phyloP scores from a whole-genome alignment of 1,284 basidiomycete species.

The Tilletiopsis washingtonensis region DNA sequence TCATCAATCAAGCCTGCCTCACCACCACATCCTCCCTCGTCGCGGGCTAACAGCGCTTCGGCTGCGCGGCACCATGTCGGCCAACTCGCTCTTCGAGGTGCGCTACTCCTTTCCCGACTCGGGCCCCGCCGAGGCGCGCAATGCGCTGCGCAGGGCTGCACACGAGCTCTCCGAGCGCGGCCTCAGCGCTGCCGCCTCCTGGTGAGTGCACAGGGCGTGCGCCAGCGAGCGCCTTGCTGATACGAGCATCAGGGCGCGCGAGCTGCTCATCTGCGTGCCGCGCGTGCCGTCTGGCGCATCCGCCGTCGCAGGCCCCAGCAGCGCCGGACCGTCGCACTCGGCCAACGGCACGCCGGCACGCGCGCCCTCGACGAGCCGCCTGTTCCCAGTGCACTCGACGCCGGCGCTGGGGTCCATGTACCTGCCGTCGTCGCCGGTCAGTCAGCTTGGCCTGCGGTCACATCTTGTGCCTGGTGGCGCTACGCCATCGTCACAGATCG shows the following conservation, averaged over 20 bases:
- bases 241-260: constrained; percentile 18
- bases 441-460: constrained; percentile 13
- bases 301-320: not conserved
- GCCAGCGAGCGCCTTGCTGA: not conserved
- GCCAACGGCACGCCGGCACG: constrained; percentile 2
- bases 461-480: too few species aligned
- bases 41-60: too few species aligned
- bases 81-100: not conserved
- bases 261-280: constrained; percentile 28
- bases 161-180: constrained; percentile 22
- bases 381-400: constrained; percentile 39
- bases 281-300: not conserved
- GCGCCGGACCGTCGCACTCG: not conserved
- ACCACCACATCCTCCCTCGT: too few species aligned
- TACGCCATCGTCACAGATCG: constrained; percentile 5
- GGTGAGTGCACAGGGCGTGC: not conserved
- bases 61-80: too few species aligned
- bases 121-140: constrained; percentile 14
- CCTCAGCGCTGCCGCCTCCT: constrained; percentile 4
- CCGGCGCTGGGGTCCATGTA: constrained; percentile 25
- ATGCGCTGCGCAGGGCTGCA: constrained; percentile 16
- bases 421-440: constrained; percentile 10
- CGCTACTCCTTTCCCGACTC: not conserved
- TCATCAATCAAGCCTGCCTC: too few species aligned
- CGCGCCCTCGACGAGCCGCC: not conserved